Conservation (phyloP, 495 filamentous ascomycete genomes). For the Amphirosellinia nigrospora region DNA sequence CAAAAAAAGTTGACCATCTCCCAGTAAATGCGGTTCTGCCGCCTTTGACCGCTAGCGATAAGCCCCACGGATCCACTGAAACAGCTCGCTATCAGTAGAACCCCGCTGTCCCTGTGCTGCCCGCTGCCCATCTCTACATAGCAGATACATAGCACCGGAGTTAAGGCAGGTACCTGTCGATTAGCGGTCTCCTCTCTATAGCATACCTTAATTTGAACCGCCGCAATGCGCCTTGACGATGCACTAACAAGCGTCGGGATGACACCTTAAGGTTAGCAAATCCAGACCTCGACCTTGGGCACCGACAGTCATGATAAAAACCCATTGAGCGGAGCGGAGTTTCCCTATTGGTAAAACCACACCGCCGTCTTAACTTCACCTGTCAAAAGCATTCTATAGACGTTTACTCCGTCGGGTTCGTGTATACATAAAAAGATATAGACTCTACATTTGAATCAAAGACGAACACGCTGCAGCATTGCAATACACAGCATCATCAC, state of each 20-base stretch:
- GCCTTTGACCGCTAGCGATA: slow-evolving; percentile 44
- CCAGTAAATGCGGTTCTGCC: slow-evolving; percentile 44
- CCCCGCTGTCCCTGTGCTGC: slow-evolving; percentile 16
- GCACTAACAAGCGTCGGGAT: slow-evolving; percentile 18
- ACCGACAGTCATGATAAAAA: neutral
- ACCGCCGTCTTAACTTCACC: slow-evolving; percentile 14
- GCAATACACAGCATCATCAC: neutral
- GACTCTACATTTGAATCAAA: neutral
- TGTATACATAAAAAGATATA: neutral
- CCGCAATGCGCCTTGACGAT: neutral
- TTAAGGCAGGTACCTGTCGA: too few species aligned
- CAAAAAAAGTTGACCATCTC: slow-evolving; percentile 35
- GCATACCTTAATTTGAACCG: neutral
- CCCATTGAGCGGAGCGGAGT: slow-evolving; percentile 28
- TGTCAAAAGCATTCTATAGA: neutral
- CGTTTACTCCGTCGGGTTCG: neutral
- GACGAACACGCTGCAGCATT: neutral
- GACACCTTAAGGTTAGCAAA: neutral
- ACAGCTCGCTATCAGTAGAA: slow-evolving; percentile 16
- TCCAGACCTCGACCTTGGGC: neutral
- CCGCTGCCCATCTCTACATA: too few species aligned
- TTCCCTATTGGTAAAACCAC: slow-evolving; percentile 32
- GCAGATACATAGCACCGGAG: too few species aligned
- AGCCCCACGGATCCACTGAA: slow-evolving; percentile 24
- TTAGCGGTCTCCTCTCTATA: too few species aligned